Base-by-base conservation (phyloP, 257 asterid genomes). In the Solanum sitiens region DNA sequence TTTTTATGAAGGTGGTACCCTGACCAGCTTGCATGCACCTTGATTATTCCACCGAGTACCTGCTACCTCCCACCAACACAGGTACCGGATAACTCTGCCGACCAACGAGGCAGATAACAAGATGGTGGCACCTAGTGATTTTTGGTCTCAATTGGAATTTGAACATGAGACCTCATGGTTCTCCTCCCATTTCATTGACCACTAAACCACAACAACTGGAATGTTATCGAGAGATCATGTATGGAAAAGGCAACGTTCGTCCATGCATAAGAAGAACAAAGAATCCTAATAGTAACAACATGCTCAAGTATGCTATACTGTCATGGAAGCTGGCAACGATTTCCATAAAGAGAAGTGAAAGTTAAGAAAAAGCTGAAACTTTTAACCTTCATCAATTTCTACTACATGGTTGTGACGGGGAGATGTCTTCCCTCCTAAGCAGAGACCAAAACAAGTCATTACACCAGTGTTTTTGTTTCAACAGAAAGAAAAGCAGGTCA, bases 351-450 rank as follows among this genome's bases (percentile, higher is more conserved):
- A 73, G 33, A 47, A 86, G n/a, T 7, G 37, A 11, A 37, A 73
- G 20, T 42, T 27, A 59, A 63, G 42, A 33, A 61, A 42, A 30
- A 68, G 40, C 23, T 42, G 11, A 42, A 83, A 47, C 84, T 89
- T 30, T 91, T n/a, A 47, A 94, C 99, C 98, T 94, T 91, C 91
- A 61, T 93, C 93, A 85, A 94, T 87, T 75, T 92, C 89, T 56
- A 71, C 61, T 11, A 87, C 88, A 74, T 68, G 91, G 86, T 73
- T 72, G 35, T 88, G 35, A 10, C 90, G 90, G 82, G 92, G 39
- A 84, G 94, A 82, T 68, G 71, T 47, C 39, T 59, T 89, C 83
- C 86, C 87, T 47, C 91, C 37, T 89, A 88, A 89, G 89, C 96
- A 93, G 70, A 68, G 42, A 42, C 89, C 35, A 86, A 94, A 91